Conservation (phyloP, 257 asterid genomes). For the Gentiana macrophylla region DNA sequence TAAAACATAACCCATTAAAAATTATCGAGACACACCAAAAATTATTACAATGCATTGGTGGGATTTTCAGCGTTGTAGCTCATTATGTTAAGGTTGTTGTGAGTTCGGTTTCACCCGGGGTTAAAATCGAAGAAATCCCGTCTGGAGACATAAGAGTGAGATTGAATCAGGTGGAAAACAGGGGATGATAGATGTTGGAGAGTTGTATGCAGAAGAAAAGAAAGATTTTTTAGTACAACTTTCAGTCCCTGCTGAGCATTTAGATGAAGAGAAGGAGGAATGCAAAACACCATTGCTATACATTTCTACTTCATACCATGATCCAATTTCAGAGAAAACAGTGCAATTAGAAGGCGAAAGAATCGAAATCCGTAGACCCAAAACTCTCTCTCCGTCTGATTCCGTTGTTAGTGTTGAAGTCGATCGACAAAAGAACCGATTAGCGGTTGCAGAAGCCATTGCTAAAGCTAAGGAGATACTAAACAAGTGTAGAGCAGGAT, state of each 20-base stretch:
- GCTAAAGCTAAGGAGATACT: conserved; percentile 23
- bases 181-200: conserved; percentile 6
- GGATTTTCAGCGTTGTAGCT: too few relatives aligned
- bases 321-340: conserved; percentile 8
- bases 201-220: conserved; percentile 15
- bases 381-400: conserved; percentile 8
- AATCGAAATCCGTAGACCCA: conserved; percentile 26
- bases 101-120: conserved; percentile 13
- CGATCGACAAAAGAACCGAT: conserved; percentile 37
- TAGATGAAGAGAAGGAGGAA: not conserved
- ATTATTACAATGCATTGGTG: too few relatives aligned
- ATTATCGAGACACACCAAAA: too few relatives aligned
- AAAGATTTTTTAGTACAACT: conserved; percentile 9
- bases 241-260: not conserved
- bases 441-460: conserved; percentile 21
- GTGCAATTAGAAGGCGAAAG: conserved; percentile 11
- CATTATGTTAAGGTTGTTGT: too few relatives aligned
- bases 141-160: conserved; percentile 7
- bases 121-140: conserved; percentile 22
- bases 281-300: not conserved
- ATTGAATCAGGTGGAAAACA: not conserved
- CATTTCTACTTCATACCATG: not conserved
- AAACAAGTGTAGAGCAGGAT: too few relatives aligned
- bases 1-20: too few relatives aligned
- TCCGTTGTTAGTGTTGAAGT: conserved; percentile 22